Evolutionary conservation across 2,329 filamentous ascomycete genomes (phyloP).

Genomic region (Fusarium clavum): DNA sequence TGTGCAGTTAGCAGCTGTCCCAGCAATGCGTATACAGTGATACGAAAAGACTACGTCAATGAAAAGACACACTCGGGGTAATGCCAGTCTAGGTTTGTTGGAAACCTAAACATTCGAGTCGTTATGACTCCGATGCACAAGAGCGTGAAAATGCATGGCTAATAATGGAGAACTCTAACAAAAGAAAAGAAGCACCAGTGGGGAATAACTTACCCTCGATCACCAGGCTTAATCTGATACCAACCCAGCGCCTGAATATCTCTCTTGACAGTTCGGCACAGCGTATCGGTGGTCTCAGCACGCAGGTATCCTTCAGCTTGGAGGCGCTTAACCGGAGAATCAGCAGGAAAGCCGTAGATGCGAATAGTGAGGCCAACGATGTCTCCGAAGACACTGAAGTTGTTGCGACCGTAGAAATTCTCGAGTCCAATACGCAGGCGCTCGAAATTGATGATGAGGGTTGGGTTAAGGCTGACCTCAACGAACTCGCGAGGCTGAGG

Average conservation of each 20-base stretch:
- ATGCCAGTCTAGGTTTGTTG: neutral
- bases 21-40: neutral
- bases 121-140: neutral
- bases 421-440: constrained; percentile 4
- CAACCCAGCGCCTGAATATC: constrained; percentile 1
- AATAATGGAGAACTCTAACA: neutral
- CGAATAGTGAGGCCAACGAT: constrained; percentile 21
- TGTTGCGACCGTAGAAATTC: constrained; percentile 3
- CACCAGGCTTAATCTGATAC: constrained; percentile 8
- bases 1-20: neutral
- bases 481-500: neutral
- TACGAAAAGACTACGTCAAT: too few species aligned
- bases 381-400: constrained; percentile 9
- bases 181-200: too few species aligned
- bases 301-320: constrained; percentile 3
- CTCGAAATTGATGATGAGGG: neutral
- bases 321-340: neutral
- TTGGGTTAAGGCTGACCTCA: neutral
- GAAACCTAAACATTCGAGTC: neutral
- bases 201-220: neutral
- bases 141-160: neutral
- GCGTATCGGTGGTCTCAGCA: neutral
- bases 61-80: too few species aligned
- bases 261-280: neutral
- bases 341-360: neutral